These are phyloP conservation scores for Anisodus acutangulus DNA, from an alignment of 257 asterid species.

Conservation along the genomic window DNA sequence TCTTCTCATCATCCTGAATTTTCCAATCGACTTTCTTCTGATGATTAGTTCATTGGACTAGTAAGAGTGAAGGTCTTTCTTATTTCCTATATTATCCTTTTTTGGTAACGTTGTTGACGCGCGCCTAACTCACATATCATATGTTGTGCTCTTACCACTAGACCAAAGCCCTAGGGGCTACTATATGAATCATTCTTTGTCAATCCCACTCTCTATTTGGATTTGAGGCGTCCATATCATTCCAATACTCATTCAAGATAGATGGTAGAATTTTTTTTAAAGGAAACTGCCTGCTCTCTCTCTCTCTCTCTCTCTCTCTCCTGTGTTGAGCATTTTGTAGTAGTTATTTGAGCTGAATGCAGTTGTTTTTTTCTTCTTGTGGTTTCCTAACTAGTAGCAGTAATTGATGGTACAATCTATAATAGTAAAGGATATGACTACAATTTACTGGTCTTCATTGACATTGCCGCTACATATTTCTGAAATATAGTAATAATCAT, in stretches of 20 bases:
- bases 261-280: neutral
- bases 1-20: neutral
- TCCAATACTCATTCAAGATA: neutral
- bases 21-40: neutral
- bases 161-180: neutral
- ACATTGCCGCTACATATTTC: neutral
- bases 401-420: neutral
- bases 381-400: neutral
- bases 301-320: neutral
- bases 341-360: neutral
- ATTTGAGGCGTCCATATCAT: neutral
- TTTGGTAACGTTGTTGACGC: no score
- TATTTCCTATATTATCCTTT: neutral
- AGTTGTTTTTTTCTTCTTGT: neutral
- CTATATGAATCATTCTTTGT: neutral
- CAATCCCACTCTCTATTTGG: neutral
- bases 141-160: no score
- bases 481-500: neutral
- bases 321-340: neutral
- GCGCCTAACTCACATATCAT: no score
- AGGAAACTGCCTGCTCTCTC: neutral
- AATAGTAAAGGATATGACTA: neutral
- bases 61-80: no score
- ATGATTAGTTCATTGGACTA: no score
- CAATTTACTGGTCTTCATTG: neutral